A percentile compares a stretch with the other conserved stretches of the same genome.
phyloP scores from a whole-genome alignment of 768 basidiomycete genomes.

The Boletus coccyginus region DNA sequence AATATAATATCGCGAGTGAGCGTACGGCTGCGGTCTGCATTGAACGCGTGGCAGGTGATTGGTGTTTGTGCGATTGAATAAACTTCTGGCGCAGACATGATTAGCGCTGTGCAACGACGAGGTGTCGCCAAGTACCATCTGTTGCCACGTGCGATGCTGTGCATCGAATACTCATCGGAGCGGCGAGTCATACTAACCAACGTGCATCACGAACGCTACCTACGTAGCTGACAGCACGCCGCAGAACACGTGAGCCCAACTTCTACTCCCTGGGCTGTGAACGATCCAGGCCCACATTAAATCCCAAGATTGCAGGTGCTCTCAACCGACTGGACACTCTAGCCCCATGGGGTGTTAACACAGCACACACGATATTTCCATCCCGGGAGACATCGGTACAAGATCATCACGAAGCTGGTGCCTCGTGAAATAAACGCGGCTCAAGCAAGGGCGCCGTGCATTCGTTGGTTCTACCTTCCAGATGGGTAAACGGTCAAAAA shows the following conservation, averaged over 20 bases:
- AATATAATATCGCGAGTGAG: constrained; percentile 15
- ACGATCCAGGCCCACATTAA: too few species aligned
- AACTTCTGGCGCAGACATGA: constrained; percentile 73
- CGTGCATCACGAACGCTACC: too few species aligned
- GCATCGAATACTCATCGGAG: background rate
- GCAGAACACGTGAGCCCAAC: too few species aligned
- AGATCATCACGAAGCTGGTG: background rate
- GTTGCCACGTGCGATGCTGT: constrained; percentile 11
- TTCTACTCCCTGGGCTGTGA: too few species aligned
- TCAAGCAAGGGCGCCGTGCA: constrained; percentile 3
- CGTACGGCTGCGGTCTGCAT: constrained; percentile 81
- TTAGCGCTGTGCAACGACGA: background rate
- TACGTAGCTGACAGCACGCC: too few species aligned
- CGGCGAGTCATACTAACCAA: too few species aligned
- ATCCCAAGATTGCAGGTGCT: too few species aligned
- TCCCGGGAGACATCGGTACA: constrained; percentile 2
- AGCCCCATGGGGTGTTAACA: background rate
- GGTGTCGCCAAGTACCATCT: too few species aligned
- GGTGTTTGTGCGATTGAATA: constrained; percentile 78
- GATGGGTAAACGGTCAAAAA: constrained; percentile 13
- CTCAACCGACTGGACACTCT: too few species aligned
- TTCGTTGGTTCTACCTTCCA: constrained; percentile 8
- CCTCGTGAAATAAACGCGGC: constrained; percentile 8
- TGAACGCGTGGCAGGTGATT: constrained; percentile 90
- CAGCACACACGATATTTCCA: constrained; percentile 1